Conservation (phyloP, 495 filamentous ascomycete genomes). For the Penicillium egyptiacum region DNA sequence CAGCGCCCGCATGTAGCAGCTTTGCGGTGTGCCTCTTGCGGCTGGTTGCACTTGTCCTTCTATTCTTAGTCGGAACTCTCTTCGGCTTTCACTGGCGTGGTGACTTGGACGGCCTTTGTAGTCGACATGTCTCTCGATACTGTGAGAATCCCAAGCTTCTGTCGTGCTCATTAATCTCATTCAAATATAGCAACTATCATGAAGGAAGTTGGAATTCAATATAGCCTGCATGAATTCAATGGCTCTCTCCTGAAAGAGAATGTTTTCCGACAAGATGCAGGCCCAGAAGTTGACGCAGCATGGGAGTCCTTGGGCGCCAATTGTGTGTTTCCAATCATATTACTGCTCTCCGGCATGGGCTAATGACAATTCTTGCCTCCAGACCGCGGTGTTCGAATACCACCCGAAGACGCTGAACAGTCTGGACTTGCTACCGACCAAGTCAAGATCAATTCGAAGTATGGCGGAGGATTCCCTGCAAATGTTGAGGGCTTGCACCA, state of each 20-base stretch:
- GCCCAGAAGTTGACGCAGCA: conserved; percentile 57
- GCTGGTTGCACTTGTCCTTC: neutral
- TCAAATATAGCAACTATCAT: conserved; percentile 32
- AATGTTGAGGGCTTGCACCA: conserved; percentile 60
- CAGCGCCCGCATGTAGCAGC: neutral
- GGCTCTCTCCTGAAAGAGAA: conserved; percentile 54
- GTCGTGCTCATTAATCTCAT: neutral
- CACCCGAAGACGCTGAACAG: conserved; percentile 34
- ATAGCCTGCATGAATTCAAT: conserved; percentile 42
- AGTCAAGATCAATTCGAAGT: conserved; percentile 50
- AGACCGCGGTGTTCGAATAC: conserved; percentile 45
- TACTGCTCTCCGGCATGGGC: neutral
- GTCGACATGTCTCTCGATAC: conserved; percentile 26
- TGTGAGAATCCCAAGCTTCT: conserved; percentile 15
- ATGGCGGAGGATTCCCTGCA: conserved; percentile 55
- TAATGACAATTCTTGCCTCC: neutral
- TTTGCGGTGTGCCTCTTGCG: neutral
- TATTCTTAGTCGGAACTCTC: conserved; percentile 17
- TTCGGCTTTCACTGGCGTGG: conserved; percentile 31
- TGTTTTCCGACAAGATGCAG: conserved; percentile 49
- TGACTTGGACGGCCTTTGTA: conserved; percentile 21
- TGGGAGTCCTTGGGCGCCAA: conserved; percentile 56
- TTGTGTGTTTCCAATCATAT: conserved; percentile 32
- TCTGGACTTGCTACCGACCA: conserved; percentile 47
- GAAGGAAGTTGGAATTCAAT: conserved; percentile 34